Evolutionary conservation across 1,139 yeast species (phyloP).

Genomic region (Groenewaldozyma sp.): DNA sequence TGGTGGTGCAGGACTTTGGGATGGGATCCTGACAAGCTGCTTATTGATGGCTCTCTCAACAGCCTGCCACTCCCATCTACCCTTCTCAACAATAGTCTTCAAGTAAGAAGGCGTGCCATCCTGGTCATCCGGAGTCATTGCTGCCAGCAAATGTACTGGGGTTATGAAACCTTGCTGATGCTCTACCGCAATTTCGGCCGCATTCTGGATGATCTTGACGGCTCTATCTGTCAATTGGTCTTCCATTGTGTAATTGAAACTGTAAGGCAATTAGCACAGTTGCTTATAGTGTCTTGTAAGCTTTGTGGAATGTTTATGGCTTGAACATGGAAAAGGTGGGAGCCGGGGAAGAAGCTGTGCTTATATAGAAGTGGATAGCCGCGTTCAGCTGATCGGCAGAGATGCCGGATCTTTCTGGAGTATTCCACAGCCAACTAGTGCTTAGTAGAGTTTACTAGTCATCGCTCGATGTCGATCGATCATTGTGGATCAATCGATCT

Average conservation of each 20-base stretch:
- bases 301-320: not conserved
- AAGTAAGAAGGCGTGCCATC: constrained; percentile 65
- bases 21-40: constrained; percentile 73
- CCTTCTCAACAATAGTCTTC: constrained; percentile 78
- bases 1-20: constrained; percentile 80
- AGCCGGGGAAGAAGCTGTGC: not conserved
- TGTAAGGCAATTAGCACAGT: too few species aligned
- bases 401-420: too few species aligned
- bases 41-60: constrained; percentile 75
- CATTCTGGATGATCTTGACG: constrained; percentile 64
- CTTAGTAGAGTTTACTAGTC: too few species aligned
- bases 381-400: too few species aligned
- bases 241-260: constrained; percentile 22
- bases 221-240: constrained; percentile 77
- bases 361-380: not conserved
- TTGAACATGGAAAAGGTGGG: not conserved
- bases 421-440: too few species aligned
- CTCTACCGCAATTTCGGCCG: constrained; percentile 74
- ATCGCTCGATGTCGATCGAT: too few species aligned
- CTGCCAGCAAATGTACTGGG: constrained; percentile 86
- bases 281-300: not conserved
- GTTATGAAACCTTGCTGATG: constrained; percentile 73
- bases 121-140: constrained; percentile 71
- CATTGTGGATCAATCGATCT: too few species aligned
- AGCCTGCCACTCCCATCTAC: constrained; percentile 76